Evolutionary conservation across 805 yeast species (phyloP), one percentile per base, ranked within the genome.

Genomic region (Lipomyces mesembrius): DNA sequence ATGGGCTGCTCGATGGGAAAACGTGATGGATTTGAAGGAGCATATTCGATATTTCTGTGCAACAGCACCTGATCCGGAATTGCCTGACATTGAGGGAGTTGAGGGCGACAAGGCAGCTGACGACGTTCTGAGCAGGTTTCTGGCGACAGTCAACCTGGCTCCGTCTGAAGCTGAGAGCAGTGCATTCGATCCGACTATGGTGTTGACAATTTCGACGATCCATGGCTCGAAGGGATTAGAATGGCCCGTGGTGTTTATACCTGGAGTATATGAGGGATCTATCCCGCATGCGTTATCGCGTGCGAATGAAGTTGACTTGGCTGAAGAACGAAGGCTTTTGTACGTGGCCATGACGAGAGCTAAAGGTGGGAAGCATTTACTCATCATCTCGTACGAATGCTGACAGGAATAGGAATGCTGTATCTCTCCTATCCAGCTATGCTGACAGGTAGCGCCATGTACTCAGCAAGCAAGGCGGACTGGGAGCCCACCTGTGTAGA

Each of bases 151-250:
- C 14, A 69, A 57, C 37, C 34, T 68, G 34, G 46, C 70, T 20
- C 66, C 72, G 25, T 17, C 62, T 14, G 64, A 59, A 17, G 68
- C 60, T 37, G 68, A 69, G 9, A 49, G 57, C 5, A 55, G 53
- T 34, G 59, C 14, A 14, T 52, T 39, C 2, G 70, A 68, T 60
- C 70, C 66, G 46, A 51, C 62, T 9, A 37, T 74, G 54, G 66
- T 71, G 14, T 82, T 86, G 0, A 78, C 84, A 0, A 78, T 94
- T 0, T 89, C 96, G 0, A 95, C 98, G 0, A 89, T 94, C 12
- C 99, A 94, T 75, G 91, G 92, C 0, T 87, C 98, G 1, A 94
- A 94, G 76, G 99, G 99, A 0, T 80, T 93, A 1, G 99, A 94
- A 75, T 94, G 98, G 98, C 94, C 97, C 0, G 85, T 91, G 14